Percentiles rank a stretch among this genome's conserved stretches.
Conservation (phyloP, 192 early-diverging fungal species). For the Coemansia furcata region DNA sequence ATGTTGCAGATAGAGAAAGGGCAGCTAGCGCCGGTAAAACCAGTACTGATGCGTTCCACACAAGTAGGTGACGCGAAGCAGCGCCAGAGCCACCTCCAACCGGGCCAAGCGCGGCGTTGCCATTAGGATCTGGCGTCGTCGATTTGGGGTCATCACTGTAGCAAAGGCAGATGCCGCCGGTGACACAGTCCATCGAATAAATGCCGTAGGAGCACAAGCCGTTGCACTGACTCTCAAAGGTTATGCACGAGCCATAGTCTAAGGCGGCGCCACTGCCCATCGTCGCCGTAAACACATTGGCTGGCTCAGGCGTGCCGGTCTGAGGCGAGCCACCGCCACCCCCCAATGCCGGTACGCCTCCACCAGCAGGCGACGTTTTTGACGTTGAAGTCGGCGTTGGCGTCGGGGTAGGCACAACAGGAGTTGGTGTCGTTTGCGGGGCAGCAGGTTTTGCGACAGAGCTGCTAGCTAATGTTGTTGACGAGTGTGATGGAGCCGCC, state of each 20-base stretch:
- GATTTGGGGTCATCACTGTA: conserved; percentile 22
- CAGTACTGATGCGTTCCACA: conserved; percentile 21
- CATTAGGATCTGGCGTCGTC: conserved; percentile 1
- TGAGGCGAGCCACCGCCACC: conserved; percentile 24
- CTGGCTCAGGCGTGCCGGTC: conserved; percentile 5
- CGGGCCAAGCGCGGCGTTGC: not conserved
- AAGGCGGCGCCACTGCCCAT: conserved; percentile 37
- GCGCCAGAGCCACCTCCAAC: not conserved
- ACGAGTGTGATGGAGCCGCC: not conserved
- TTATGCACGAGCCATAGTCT: conserved; percentile 40
- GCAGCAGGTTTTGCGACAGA: not conserved
- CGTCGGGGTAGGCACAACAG: not conserved
- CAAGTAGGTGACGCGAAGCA: conserved; percentile 6
- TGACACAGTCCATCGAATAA: conserved; percentile 41
- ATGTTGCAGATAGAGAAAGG: conserved; percentile 22
- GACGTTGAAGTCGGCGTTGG: not conserved
- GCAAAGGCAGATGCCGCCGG: conserved; percentile 48
- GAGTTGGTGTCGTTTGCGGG: not conserved
- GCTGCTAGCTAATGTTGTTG: conserved; percentile 1
- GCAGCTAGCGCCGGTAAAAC: conserved; percentile 6
- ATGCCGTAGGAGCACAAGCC: conserved; percentile 35
- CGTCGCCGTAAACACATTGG: conserved; percentile 42
- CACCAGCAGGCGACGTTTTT: not conserved
- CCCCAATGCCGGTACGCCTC: conserved; percentile 27
- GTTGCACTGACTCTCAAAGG: conserved; percentile 49